Conservation (phyloP, 257 asterid genomes). For the Buddleja alternifolia region DNA sequence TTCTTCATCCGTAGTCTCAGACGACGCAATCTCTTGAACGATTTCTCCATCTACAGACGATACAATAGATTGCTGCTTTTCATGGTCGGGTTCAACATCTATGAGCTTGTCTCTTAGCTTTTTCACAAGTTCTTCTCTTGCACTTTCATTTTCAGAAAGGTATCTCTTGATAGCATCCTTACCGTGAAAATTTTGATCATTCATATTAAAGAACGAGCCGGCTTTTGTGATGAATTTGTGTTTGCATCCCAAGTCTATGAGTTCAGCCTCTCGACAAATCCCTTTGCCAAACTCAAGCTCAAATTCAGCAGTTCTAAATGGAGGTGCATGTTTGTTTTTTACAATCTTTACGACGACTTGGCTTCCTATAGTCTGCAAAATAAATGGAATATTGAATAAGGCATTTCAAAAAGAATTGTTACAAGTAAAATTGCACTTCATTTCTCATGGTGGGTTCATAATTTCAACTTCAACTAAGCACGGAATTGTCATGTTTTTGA, state of each 20-base stretch:
- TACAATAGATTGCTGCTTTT: slow-evolving; percentile 39
- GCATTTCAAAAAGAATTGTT: not conserved
- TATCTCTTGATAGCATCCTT: slow-evolving; percentile 64
- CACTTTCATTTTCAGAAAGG: slow-evolving; percentile 49
- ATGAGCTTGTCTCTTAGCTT: slow-evolving; percentile 72
- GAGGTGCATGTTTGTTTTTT: slow-evolving; percentile 96
- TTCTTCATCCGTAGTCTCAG: slow-evolving; percentile 69
- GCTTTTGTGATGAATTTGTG: slow-evolving; percentile 60
- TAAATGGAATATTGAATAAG: not conserved
- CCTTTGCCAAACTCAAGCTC: slow-evolving; percentile 95
- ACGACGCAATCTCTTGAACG: slow-evolving; percentile 45
- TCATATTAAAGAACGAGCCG: slow-evolving; percentile 41
- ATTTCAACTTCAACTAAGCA: not conserved
- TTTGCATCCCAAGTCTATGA: slow-evolving; percentile 76
- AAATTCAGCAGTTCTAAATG: slow-evolving; percentile 73
- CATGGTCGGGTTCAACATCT: slow-evolving; percentile 35
- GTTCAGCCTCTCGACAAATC: slow-evolving; percentile 70
- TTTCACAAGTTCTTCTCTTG: slow-evolving; percentile 57
- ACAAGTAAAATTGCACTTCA: not conserved
- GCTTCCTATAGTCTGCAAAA: slow-evolving; percentile 74
- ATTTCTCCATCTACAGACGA: slow-evolving; percentile 37
- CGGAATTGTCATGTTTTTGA: not conserved
- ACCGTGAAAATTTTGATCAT: slow-evolving; percentile 50
- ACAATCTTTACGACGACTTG: slow-evolving; percentile 86
- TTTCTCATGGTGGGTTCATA: not conserved